Base-by-base conservation (phyloP, 305 asterid genomes). In the Rubia balearica region DNA sequence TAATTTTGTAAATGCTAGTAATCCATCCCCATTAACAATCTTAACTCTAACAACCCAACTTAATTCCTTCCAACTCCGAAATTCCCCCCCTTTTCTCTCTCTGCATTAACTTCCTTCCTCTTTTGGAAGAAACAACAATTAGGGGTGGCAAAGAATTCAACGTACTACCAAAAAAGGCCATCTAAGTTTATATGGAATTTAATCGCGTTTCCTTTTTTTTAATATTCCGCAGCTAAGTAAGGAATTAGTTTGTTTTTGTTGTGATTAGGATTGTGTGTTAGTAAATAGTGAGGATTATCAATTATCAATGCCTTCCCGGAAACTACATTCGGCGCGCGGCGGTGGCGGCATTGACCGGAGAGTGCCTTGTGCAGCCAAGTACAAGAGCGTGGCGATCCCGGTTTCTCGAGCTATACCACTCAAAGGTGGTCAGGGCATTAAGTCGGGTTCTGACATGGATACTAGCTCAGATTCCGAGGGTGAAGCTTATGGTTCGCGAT, bases 391-490 rank as follows among this genome's bases (percentile, higher is more conserved):
- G 59, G 69, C 82, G 73, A 61, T 68, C 41, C 75, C 84, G 0
- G 73, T 72, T 14, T 71, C 81, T 6, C 71, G 74, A 70, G 72
- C 70, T 22, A 68, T 77, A 45, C 75, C 75, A 41, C 82, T 79
- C 7, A 70, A 56, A 55, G 72, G 82, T 30, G 87, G 83, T 6
- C 75, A 68, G 1, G 83, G 73, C 14, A 72, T 73, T 61, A 45
- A 72, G 67, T 77, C 86, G 3, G 93, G 75, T 14, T 92, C 96
- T 21, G 96, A 89, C 76, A 86, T 88, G 90, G 90, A 86, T 64
- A 80, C 85, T 11, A 76, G 81, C 65, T 89, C 93, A 5, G 96
- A 89, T 74, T 93, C 98, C 0, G 98, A 92, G 16, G 82, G 75
- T 14, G 95, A 84, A 71, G 73, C 75, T 64, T 81, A 85, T 67